Evolutionary conservation across 2,329 filamentous ascomycete genomes (phyloP), one percentile per base, ranked within the genome.

Genomic region (Diaporthe caulivora): DNA sequence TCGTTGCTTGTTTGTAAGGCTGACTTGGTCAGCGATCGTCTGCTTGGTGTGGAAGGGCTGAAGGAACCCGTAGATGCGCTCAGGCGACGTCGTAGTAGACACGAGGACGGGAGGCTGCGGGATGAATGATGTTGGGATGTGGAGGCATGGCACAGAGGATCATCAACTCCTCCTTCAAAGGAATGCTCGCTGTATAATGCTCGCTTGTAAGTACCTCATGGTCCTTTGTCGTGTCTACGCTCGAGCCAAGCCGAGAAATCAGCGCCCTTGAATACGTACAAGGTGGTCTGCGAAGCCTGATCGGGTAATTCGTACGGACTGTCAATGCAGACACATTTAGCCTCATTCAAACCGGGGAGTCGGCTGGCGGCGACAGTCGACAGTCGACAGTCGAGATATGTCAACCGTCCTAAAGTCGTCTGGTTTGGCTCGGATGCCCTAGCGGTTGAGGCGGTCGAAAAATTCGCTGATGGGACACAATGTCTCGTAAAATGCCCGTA

Each of bases 91-190:
- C 26, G 58, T 3, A 3, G 58, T 62, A 9, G 18, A 1, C 18
- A 64, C 58, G 40, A 64, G 40, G 31, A 64, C n/a, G 58, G 58
- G 58, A 15, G 58, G 58, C 24, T 11, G 42, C 18, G 17, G 17
- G n/a, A n/a, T n/a, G n/a, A n/a, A 64, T 64, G 18, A 64, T 64
- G 40, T 64, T 64, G 9, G 40, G 58, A n/a, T 64, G 58, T 13
- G 40, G 18, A n/a, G 58, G 40, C 9, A 64, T 47, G 24, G 37
- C 47, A n/a, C 40, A 64, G 58, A 64, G 58, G 24, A 47, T 26
- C 40, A 17, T 47, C 58, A 64, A 31, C 58, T 64, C 58, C 18
- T 64, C 26, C 40, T n/a, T 62, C 24, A 62, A n/a, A n/a, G 21
- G 42, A 64, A 18, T 64, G 60, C 42, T 64, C 26, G 42, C 60